phyloP scores from a whole-genome alignment of 2,329 filamentous ascomycete genomes.

The Colletotrichum sp. region DNA sequence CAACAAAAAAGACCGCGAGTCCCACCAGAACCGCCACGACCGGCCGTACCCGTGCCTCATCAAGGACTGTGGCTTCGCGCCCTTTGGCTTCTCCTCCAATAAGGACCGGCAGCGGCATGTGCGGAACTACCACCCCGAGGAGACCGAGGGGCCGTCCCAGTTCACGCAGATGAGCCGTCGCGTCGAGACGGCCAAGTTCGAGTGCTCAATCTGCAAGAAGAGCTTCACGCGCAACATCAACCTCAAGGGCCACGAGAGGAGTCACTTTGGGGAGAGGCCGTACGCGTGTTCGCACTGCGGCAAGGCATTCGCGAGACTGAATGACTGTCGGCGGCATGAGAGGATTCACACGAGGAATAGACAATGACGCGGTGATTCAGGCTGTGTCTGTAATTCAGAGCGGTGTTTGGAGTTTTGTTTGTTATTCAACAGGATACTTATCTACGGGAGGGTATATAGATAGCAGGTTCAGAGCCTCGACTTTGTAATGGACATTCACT shows the following conservation, averaged over 20 bases:
- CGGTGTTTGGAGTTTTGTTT: neutral
- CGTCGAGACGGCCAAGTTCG: constrained; percentile 25
- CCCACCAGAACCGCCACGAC: constrained; percentile 43
- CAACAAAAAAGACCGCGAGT: constrained; percentile 30
- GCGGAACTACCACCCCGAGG: constrained; percentile 23
- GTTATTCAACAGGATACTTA: neutral
- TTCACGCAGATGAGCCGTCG: constrained; percentile 25
- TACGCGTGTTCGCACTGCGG: constrained; percentile 32
- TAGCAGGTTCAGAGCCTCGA: neutral
- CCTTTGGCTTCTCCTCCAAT: constrained; percentile 44
- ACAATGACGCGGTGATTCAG: neutral
- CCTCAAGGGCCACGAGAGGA: constrained; percentile 36
- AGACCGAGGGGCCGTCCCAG: no score
- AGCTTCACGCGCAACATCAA: constrained; percentile 42
- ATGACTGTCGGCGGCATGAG: constrained; percentile 38
- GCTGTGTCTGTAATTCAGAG: neutral
- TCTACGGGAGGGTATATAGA: neutral
- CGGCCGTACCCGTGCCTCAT: constrained; percentile 43
- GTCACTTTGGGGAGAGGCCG: constrained; percentile 39
- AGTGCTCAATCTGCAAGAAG: constrained; percentile 39
- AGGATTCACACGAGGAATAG: constrained; percentile 25
- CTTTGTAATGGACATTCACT: neutral
- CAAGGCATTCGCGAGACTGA: constrained; percentile 35
- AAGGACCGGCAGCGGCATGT: constrained; percentile 41
- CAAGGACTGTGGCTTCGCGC: constrained; percentile 32